phyloP scores from a whole-genome alignment of 2,329 filamentous ascomycete species.

The Malbranchea cinnamomea region DNA sequence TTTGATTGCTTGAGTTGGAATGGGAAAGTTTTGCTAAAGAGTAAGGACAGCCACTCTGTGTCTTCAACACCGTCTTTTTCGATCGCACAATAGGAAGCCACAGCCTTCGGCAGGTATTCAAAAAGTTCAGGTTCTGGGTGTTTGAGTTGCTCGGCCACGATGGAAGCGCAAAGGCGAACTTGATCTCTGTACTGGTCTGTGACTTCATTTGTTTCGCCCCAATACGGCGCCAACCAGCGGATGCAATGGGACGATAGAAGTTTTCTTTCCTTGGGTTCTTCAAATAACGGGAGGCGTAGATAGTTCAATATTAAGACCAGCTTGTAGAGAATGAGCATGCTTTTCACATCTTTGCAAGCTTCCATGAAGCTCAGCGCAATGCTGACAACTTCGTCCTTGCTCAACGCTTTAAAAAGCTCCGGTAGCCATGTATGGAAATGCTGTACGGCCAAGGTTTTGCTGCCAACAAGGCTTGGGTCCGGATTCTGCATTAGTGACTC shows the following conservation, averaged over 20 bases:
- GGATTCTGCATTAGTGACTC: slow-evolving; percentile 80
- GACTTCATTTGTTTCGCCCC: slow-evolving; percentile 60
- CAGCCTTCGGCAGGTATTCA: slow-evolving; percentile 78
- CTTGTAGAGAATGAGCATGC: slow-evolving; percentile 84
- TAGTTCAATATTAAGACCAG: slow-evolving; percentile 88
- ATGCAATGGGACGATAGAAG: slow-evolving; percentile 68
- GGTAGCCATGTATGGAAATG: slow-evolving; percentile 98
- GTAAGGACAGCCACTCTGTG: slow-evolving; percentile 55
- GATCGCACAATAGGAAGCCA: slow-evolving; percentile 75
- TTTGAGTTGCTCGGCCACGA: slow-evolving; percentile 72
- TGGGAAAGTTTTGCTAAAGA: slow-evolving; percentile 82
- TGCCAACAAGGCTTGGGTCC: slow-evolving; percentile 75
- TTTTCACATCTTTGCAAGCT: slow-evolving; percentile 72
- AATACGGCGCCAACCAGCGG: slow-evolving; percentile 84
- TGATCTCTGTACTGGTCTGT: slow-evolving; percentile 85
- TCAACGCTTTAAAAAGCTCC: slow-evolving; percentile 63
- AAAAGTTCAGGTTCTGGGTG: slow-evolving; percentile 68
- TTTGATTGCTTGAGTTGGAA: slow-evolving; percentile 61
- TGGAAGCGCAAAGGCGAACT: slow-evolving; percentile 81
- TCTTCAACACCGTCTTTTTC: slow-evolving; percentile 46
- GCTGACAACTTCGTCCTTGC: slow-evolving; percentile 71
- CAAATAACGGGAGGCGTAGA: slow-evolving; percentile 66
- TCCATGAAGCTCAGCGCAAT: slow-evolving; percentile 90
- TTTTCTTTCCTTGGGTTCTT: slow-evolving; percentile 57
- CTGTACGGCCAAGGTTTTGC: slow-evolving; percentile 86